phyloP scores from a whole-genome alignment of 257 asterid species.

The Solanum ossicruentum region DNA sequence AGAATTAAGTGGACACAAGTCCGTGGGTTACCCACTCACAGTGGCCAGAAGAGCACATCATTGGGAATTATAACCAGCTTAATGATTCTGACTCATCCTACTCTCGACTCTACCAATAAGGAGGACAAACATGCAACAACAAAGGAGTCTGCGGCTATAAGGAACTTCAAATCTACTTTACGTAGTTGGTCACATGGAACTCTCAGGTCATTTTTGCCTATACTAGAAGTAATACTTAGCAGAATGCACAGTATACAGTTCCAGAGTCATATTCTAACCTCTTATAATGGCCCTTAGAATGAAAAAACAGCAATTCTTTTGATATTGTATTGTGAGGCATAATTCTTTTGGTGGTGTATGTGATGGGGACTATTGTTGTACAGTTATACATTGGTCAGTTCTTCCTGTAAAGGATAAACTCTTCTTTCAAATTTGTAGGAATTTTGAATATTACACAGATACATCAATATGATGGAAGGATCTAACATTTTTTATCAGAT shows the following conservation, averaged over 20 bases:
- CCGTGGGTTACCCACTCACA: conserved; percentile 30
- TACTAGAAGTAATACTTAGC: not conserved
- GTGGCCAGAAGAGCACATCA: conserved; percentile 25
- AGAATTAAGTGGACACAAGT: conserved; percentile 40
- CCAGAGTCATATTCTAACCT: not conserved
- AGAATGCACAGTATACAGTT: not conserved
- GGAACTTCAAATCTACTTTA: not conserved
- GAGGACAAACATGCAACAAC: conserved; percentile 28
- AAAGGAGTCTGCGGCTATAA: conserved; percentile 32
- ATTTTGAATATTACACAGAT: not conserved
- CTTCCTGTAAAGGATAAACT: conserved; percentile 9
- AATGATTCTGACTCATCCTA: conserved; percentile 47
- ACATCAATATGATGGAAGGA: not conserved
- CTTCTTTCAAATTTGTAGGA: conserved; percentile 3
- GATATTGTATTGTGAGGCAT: not conserved
- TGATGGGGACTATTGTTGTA: conserved; percentile 19
- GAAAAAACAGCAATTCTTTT: not conserved
- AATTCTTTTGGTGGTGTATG: conserved; percentile 9
- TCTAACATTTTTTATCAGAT: not conserved
- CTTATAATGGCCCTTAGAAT: not conserved
- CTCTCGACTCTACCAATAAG: conserved; percentile 30
- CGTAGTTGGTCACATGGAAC: not conserved
- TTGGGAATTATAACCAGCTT: conserved; percentile 24
- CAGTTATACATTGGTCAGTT: conserved; percentile 14
- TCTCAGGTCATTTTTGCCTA: not conserved